Conservation (phyloP, 352 stramenopile species). For the Phytopythium vexans region DNA sequence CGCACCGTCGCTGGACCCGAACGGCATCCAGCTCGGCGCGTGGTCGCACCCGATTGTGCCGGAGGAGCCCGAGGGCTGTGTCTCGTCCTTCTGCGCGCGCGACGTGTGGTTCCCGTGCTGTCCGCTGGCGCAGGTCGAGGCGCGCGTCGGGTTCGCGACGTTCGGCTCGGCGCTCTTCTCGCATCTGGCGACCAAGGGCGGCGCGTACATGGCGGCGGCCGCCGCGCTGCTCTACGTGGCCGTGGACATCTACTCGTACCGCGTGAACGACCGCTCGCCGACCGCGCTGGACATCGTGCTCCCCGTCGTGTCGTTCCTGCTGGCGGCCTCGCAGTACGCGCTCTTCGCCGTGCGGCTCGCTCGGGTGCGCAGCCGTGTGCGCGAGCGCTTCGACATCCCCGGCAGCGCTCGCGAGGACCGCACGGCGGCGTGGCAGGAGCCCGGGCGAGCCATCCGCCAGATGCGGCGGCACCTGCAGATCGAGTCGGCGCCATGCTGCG, state of each 20-base stretch:
- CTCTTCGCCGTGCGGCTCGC: constrained; percentile 25
- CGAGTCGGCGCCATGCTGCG: constrained; percentile 12
- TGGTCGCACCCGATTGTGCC: constrained; percentile 29
- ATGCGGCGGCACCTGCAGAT: constrained; percentile 35
- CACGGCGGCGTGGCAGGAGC: constrained; percentile 31
- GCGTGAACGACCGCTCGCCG: constrained; percentile 12
- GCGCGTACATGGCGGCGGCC: constrained; percentile 6
- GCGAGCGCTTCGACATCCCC: constrained; percentile 31
- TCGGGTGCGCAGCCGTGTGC: constrained; percentile 11
- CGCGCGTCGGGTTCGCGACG: constrained; percentile 19
- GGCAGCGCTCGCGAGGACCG: constrained; percentile 26
- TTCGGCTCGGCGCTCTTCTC: constrained; percentile 17
- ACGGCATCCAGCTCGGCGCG: constrained; percentile 17
- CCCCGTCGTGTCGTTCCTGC: constrained; percentile 8
- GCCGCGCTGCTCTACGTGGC: constrained; percentile 16
- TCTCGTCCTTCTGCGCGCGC: constrained; percentile 18
- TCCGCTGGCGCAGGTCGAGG: constrained; percentile 28
- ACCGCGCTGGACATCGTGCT: constrained; percentile 10
- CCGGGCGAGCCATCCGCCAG: constrained; percentile 25
- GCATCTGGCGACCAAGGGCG: constrained; percentile 14
- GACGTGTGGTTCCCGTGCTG: constrained; percentile 28
- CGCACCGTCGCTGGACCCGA: constrained; percentile 19
- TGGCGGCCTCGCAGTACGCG: constrained; percentile 13
- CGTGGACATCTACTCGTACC: constrained; percentile 17
- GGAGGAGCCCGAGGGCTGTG: constrained; percentile 15